Evolutionary conservation across 2,329 filamentous ascomycete species (phyloP), one percentile per base, ranked within the genome.

Genomic region (Aspergillus sergii): DNA sequence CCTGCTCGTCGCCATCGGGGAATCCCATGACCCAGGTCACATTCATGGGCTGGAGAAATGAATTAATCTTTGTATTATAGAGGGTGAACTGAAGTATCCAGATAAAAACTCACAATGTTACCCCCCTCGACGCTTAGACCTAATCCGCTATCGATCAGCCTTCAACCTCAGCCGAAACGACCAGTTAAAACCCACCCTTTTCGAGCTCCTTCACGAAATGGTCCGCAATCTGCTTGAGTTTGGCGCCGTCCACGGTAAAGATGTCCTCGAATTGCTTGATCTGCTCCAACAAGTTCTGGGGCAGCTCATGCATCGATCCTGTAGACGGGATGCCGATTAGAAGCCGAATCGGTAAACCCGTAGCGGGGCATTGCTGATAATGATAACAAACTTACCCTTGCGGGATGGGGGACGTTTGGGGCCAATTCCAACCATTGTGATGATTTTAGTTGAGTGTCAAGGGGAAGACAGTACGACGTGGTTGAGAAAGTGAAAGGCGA

Each of bases 21-120:
- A 93, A 93, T 54, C 87, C 87, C 88, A 96, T 93, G 67, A 96
- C 93, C 94, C 94, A 97, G 61, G 94, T 96, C 63, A 94, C 91
- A 81, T 97, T 97, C 94, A 98, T 97, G 64, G 94, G 94, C 92
- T 96, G 71, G 56, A 39, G 16, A 26, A 8, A 41, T 9, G 39
- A 41, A 32, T 34, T 26, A 36, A 39, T 41, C 46, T 23, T 39
- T 32, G 57, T 19, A 16, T 34, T n/a, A n/a, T 46, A 21, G 53
- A 21, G n/a, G 11, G 26, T 55, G 19, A 30, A 39, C 23, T 9
- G n/a, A 39, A 8, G 21, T 12, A 39, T 55, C 32, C 21, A 11
- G 30, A 23, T 19, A 16, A n/a, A 14, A 23, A 84, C 92, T 85
- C 79, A 96, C 93, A 79, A 99, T 98, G 78, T 90, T 96, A 64